Percentiles rank a stretch among this genome's conserved stretches.
Conservation (phyloP, 192 early-diverging fungal genomes). For the Diversispora eburnea region DNA sequence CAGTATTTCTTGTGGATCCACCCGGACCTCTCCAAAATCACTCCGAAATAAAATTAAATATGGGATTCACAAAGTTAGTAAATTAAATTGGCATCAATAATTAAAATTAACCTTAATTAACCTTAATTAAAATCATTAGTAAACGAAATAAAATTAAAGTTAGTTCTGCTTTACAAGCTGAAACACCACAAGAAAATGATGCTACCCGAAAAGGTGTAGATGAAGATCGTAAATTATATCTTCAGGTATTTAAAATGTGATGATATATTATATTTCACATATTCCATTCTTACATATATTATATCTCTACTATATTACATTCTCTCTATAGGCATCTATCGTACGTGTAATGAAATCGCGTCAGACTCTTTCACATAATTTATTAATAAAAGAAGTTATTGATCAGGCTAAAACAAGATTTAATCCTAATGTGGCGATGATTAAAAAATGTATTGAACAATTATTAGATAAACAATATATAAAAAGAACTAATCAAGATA, state of each 20-base stretch:
- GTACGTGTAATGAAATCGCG: slow-evolving; percentile 86
- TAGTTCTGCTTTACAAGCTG: slow-evolving; percentile 52
- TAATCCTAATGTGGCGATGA: slow-evolving; percentile 62
- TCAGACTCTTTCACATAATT: slow-evolving; percentile 59
- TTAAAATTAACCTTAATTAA: slow-evolving; percentile 29
- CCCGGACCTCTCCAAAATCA: slow-evolving; percentile 21
- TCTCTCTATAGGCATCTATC: slow-evolving; percentile 79
- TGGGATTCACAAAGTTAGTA: slow-evolving; percentile 54
- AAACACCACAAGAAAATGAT: slow-evolving; percentile 59
- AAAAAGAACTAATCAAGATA: slow-evolving; percentile 51
- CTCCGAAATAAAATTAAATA: slow-evolving; percentile 41
- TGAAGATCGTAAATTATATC: slow-evolving; percentile 70
- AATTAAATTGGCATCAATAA: slow-evolving; percentile 15
- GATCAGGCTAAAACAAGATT: slow-evolving; percentile 67
- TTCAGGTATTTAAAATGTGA: slow-evolving; percentile 48
- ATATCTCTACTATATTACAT: slow-evolving; percentile 49
- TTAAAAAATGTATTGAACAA: slow-evolving; percentile 84
- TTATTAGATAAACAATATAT: slow-evolving; percentile 84
- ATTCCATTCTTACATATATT: background rate
- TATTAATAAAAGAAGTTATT: slow-evolving; percentile 74
- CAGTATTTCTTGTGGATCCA: slow-evolving; percentile 37
- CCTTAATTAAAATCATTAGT: slow-evolving; percentile 38
- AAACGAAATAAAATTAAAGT: slow-evolving; percentile 83
- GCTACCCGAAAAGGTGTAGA: slow-evolving; percentile 64
- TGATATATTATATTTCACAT: background rate